Evolutionary conservation across 1,139 yeast species (phyloP), one percentile per base, ranked within the genome.

Genomic region (Suhomyces ambrosiae): DNA sequence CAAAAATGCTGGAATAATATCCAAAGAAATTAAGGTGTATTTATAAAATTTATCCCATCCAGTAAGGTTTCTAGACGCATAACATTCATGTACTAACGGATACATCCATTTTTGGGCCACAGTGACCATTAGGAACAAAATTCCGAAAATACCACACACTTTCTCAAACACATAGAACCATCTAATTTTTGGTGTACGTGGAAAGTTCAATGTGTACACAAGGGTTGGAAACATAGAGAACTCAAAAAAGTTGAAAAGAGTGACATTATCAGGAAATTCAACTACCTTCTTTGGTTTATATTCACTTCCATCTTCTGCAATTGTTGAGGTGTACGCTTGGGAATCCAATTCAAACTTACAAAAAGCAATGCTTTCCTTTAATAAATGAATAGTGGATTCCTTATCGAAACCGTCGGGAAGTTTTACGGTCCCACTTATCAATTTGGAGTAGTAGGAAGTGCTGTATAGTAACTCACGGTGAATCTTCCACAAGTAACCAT

Each of bases 221-320:
- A 89, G 63, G 0, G 95, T 86, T n/a, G 98, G 98, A 57, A 78
- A 89, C 95, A 87, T 84, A 14, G 95, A 70, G 62, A 74, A 92
- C 59, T 69, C 73, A 56, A 89, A 87, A 57, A 74, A 90, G 61
- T 89, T 83, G 32, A 39, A 42, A 6, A 81, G 45, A n/a, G 78
- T 78, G 43, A 94, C 76, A 52, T 89, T 90, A 2, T 61, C 48
- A 0, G 97, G 97, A 61, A 87, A 90, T 26, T 54, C 55, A 8
- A 61, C 52, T 12, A 58, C 58, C 42, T 60, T 28, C 9, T 50
- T 36, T 16, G 53, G 54, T 23, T 47, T 49, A 26, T 42, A 32
- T 6, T 22, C 38, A 7, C 17, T 17, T 3, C 40, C 52, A 10
- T 53, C 49, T 9, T 40, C 39, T 8, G 46, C 33, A 15, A 49